Evolutionary conservation across 148 eudicot genomes (phyloP).

Genomic region (Mesembryanthemum crystallinum): DNA sequence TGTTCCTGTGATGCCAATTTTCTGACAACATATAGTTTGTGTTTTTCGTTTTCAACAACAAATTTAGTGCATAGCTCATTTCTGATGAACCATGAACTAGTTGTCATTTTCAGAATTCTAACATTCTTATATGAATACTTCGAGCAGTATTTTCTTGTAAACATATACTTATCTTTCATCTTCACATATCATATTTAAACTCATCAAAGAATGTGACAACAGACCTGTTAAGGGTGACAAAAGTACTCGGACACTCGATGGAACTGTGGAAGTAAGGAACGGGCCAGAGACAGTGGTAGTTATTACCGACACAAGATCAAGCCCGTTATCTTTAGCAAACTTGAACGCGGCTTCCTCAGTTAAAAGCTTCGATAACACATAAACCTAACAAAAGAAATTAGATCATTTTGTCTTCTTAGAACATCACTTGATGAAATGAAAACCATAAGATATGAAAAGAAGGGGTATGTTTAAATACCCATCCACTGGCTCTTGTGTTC

Average conservation of each 20-base stretch:
- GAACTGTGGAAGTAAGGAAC: conserved; percentile 62
- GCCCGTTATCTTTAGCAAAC: conserved; percentile 46
- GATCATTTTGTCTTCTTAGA: not conserved
- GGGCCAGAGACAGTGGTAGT: conserved; percentile 72
- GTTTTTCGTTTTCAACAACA: not conserved
- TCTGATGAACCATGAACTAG: too few relatives aligned
- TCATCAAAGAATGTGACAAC: not conserved
- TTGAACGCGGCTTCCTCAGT: conserved; percentile 65
- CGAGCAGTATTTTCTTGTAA: too few relatives aligned
- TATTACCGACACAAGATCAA: conserved; percentile 65
- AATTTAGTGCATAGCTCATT: not conserved
- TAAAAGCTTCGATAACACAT: conserved; percentile 59
- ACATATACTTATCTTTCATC: too few relatives aligned
- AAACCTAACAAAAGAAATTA: conserved; percentile 42
- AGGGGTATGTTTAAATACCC: conserved; percentile 35
- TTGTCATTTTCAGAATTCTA: too few relatives aligned
- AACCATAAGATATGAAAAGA: too few relatives aligned
- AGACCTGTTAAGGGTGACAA: conserved; percentile 75
- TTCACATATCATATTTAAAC: not conserved
- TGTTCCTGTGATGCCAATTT: not conserved
- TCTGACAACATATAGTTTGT: not conserved
- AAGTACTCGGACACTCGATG: conserved; percentile 62
- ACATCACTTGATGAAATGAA: too few relatives aligned
- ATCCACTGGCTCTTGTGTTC: conserved; percentile 54
- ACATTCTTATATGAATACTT: too few relatives aligned